Evolutionary conservation across 2,329 filamentous ascomycete species (phyloP), one percentile per base, ranked within the genome.

Genomic region (Endocalyx cinctus): DNA sequence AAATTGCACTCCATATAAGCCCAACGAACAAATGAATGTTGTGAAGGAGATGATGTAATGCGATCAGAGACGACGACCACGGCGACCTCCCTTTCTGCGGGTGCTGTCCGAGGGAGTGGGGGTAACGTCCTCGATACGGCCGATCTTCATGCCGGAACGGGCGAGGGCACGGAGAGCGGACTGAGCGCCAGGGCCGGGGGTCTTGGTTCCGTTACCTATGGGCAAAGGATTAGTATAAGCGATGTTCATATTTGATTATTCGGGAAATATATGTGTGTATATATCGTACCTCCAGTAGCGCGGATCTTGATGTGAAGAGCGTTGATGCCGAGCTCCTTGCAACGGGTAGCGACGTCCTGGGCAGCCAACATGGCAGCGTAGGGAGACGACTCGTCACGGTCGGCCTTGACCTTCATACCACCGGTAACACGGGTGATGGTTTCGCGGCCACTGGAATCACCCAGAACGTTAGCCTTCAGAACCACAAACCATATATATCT

Each of bases 341-440:
- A 79, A 72, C 92, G 87, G 67, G 79, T 74, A 61, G 92, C 92
- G 65, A 94, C 88, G 69, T 95, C 89, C 80, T 98, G 92, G 53
- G 92, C 92, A 73, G 92, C 92, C 86, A 98, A 89, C 92, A 98
- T 98, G 74, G 92, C 92, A 62, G 92, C 92, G 80, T 98, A 98
- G 60, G 92, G 92, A 55, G 92, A 97, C 62, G 90, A 97, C 79
- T 98, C 92, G 76, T 98, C 92, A 80, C 92, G 90, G 66, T 98
- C 89, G 71, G 89, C 89, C 85, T 98, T 98, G 82, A 98, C 92
- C 82, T 98, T 98, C 92, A 98, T 98, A 66, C 94, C 94, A 77
- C 94, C 92, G 61, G 94, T 98, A 57, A 98, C 90, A 87, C 92
- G 89, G 82, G 82, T 87, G 77, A 98, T 96, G 74, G 94, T 98